Evolutionary conservation across 495 filamentous ascomycete genomes (phyloP).

Genomic region (Diplogelasinospora grovesii): DNA sequence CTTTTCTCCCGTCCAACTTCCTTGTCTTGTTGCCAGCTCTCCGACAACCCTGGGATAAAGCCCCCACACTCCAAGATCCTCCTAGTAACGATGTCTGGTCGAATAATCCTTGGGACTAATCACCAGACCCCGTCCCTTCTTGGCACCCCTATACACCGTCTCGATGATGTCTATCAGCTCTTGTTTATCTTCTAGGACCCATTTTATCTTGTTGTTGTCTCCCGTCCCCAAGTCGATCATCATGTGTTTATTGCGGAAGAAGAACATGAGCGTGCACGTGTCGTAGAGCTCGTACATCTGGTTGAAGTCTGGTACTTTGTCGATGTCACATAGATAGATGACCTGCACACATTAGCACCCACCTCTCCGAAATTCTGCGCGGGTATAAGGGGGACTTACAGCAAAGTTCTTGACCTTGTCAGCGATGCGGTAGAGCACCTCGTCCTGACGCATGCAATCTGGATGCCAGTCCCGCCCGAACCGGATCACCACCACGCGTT

Average conservation of each 20-base stretch:
- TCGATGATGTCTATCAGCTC: conserved; percentile 98
- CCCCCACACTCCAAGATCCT: no score
- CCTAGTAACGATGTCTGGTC: conserved; percentile 72
- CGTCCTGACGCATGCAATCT: conserved; percentile 86
- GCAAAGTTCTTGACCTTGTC: conserved; percentile 85
- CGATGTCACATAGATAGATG: conserved; percentile 86
- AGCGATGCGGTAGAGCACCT: conserved; percentile 86
- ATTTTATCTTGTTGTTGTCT: conserved; percentile 95
- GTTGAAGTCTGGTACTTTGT: conserved; percentile 95
- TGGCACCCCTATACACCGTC: conserved; percentile 93
- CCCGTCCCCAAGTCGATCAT: conserved; percentile 98
- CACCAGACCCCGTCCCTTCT: conserved; percentile 92
- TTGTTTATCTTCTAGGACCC: conserved; percentile 96
- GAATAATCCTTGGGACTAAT: conserved; percentile 95
- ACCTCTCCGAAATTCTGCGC: not conserved
- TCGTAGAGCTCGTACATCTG: conserved; percentile 84
- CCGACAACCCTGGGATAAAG: no score
- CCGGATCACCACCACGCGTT: conserved; percentile 90
- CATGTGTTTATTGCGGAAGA: conserved; percentile 98
- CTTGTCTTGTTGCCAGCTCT: no score
- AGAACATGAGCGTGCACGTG: conserved; percentile 65
- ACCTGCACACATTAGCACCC: not conserved
- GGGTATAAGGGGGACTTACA: conserved; percentile 26
- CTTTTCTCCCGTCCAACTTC: no score
- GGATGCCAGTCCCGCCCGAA: conserved; percentile 78